Evolutionary conservation across 106 monocot species (phyloP).

Genomic region (Vanilla planifolia): DNA sequence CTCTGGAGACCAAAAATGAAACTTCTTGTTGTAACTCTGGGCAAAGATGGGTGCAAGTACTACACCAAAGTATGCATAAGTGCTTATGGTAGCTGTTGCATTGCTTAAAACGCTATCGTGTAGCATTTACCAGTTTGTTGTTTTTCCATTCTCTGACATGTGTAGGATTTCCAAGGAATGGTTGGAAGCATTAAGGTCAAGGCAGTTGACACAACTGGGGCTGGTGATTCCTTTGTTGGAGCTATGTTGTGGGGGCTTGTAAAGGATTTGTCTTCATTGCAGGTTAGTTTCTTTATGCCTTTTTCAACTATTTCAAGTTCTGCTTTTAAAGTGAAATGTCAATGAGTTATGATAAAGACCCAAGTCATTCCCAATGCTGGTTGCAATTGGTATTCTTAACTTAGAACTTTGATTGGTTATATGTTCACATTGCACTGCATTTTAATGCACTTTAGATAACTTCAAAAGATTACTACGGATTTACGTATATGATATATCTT

Average conservation of each 20-base stretch:
- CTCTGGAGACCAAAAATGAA: constrained; percentile 41
- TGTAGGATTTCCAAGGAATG: constrained; percentile 48
- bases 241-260: constrained; percentile 36
- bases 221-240: constrained; percentile 65
- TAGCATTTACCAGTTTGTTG: background rate
- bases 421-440: too few species aligned
- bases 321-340: too few species aligned
- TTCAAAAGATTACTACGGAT: too few species aligned
- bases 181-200: constrained; percentile 34
- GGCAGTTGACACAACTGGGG: constrained; percentile 58
- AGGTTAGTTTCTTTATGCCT: constrained; percentile 27
- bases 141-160: background rate
- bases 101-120: background rate
- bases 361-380: too few species aligned
- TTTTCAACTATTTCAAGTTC: too few species aligned
- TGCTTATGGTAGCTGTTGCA: background rate
- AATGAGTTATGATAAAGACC: too few species aligned
- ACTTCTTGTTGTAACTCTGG: constrained; percentile 51
- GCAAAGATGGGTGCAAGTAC: constrained; percentile 60
- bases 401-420: too few species aligned
- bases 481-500: too few species aligned
- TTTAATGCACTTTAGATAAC: too few species aligned
- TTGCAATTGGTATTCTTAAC: too few species aligned
- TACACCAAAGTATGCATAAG: constrained; percentile 45
- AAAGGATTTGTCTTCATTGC: constrained; percentile 36